Conservation (phyloP, 225 moss, liverwort and hornwort genomes). For the Asterella californica region DNA sequence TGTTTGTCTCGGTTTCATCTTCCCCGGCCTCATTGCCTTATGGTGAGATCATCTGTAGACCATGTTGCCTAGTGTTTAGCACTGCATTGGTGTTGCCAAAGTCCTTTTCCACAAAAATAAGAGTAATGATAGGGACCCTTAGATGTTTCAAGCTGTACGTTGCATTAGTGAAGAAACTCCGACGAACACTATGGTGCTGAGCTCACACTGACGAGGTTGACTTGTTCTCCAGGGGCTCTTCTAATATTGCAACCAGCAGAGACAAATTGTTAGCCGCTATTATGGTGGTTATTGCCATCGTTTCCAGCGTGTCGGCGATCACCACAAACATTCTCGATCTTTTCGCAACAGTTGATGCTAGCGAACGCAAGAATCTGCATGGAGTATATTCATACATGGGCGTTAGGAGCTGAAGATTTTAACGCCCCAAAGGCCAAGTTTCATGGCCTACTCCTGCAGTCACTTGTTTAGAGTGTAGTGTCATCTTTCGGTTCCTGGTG, state of each 20-base stretch:
- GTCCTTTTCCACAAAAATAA: not conserved
- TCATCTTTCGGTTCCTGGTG: not conserved
- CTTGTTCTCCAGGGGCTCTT: constrained; percentile 49
- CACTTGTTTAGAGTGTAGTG: not conserved
- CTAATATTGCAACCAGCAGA: constrained; percentile 57
- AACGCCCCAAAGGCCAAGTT: not conserved
- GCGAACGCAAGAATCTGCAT: constrained; percentile 1
- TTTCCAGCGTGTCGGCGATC: constrained; percentile 66
- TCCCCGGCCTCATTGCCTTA: constrained; percentile 70
- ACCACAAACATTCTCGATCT: constrained; percentile 64
- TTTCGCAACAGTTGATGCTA: constrained; percentile 13
- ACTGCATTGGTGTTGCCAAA: not conserved
- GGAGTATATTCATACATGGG: constrained; percentile 10
- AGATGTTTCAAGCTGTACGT: not conserved
- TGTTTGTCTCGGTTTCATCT: constrained; percentile 83
- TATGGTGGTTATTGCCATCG: constrained; percentile 70
- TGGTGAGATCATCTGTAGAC: constrained; percentile 35
- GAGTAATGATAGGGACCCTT: not conserved
- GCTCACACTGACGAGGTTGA: not conserved
- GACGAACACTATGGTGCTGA: not conserved
- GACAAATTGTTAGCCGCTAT: constrained; percentile 62
- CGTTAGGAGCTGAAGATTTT: constrained; percentile 1
- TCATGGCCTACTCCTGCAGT: not conserved
- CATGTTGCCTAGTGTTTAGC: not conserved
- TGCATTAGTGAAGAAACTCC: not conserved